phyloP scores from a whole-genome alignment of 192 early-diverging fungal species.

The Ambispora gerdemannii region DNA sequence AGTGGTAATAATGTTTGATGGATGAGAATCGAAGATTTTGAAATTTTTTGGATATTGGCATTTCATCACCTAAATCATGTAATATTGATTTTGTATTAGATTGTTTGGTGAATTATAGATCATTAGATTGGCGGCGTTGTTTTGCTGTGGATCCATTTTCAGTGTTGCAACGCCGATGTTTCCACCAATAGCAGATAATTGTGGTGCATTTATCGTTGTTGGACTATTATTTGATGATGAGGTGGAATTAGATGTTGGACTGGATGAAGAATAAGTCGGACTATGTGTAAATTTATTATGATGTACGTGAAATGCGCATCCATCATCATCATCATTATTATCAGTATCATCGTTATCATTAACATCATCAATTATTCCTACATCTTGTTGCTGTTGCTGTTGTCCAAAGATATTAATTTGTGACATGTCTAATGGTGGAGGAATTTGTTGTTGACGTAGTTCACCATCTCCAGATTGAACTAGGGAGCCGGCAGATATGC shows the following conservation, averaged over 20 bases:
- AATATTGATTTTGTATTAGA: too few species aligned
- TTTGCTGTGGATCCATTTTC: too few species aligned
- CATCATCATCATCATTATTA: not conserved
- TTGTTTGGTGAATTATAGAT: too few species aligned
- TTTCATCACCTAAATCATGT: too few species aligned
- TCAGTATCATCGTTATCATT: not conserved
- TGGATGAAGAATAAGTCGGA: not conserved
- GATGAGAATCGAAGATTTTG: too few species aligned
- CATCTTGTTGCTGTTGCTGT: not conserved
- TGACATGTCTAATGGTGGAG: not conserved
- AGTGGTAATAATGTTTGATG: too few species aligned
- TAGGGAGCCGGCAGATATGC: not conserved
- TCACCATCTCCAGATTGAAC: not conserved
- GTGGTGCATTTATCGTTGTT: not conserved
- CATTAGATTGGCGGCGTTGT: too few species aligned
- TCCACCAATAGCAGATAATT: too few species aligned
- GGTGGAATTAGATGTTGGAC: not conserved
- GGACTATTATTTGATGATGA: not conserved
- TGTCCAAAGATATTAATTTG: not conserved
- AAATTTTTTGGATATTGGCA: too few species aligned
- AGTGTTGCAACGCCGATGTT: too few species aligned
- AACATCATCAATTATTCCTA: not conserved
- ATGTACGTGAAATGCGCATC: not conserved
- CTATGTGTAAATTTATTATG: not conserved
- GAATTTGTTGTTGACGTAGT: not conserved